These are phyloP conservation scores for Aspergillus piperis DNA, from an alignment of 2,329 filamentous ascomycete species.

Conservation along the genomic window DNA sequence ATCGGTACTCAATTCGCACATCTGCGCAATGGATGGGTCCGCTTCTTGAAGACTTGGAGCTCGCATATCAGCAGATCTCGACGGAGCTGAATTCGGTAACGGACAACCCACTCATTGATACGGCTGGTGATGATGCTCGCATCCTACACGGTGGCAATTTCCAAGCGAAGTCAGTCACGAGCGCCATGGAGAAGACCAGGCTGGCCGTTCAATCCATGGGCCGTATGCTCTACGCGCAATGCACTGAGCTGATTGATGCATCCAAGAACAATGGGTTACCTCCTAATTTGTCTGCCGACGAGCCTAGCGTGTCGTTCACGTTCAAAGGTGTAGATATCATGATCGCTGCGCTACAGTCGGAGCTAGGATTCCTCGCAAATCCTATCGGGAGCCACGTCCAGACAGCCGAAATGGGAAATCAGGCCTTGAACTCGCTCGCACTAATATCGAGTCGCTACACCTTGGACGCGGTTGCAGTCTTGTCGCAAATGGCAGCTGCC, in stretches of 20 bases:
- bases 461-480: not conserved
- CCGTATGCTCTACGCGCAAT: slow-evolving; percentile 63
- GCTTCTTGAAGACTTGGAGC: slow-evolving; percentile 61
- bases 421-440: slow-evolving; percentile 6
- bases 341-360: slow-evolving; percentile 3
- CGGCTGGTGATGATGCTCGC: slow-evolving; percentile 15
- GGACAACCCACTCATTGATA: slow-evolving; percentile 3
- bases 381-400: slow-evolving; percentile 3
- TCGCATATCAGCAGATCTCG: slow-evolving; percentile 58
- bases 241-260: slow-evolving; percentile 63
- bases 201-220: slow-evolving; percentile 55
- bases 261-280: slow-evolving; percentile 60
- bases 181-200: slow-evolving; percentile 63
- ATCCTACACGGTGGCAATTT: slow-evolving; percentile 67
- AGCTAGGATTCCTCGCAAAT: slow-evolving; percentile 3
- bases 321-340: slow-evolving; percentile 3
- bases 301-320: not conserved
- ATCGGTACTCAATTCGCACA: slow-evolving; percentile 65
- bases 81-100: slow-evolving; percentile 44
- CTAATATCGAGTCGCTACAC: slow-evolving; percentile 6
- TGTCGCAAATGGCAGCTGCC: slow-evolving; percentile 1
- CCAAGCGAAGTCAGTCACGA: slow-evolving; percentile 63
- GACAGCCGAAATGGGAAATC: slow-evolving; percentile 8
- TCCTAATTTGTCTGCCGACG: slow-evolving; percentile 54
- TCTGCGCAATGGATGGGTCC: slow-evolving; percentile 69